Evolutionary conservation across 345 rosid species (phyloP).

Genomic region (Salix viminalis): DNA sequence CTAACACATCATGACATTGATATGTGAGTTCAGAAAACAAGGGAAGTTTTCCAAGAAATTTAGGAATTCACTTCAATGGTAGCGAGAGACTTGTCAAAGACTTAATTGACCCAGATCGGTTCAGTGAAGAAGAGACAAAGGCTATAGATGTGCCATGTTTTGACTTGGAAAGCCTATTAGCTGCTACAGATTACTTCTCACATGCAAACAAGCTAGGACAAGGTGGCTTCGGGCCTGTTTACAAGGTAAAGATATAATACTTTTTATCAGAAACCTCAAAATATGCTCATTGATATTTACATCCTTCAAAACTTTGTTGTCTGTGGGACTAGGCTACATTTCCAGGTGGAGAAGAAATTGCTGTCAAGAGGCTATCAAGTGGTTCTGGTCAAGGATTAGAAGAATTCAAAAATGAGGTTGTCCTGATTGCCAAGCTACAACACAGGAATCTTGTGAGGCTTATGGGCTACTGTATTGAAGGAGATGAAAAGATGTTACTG

Average conservation of each 20-base stretch:
- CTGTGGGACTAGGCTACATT: constrained; percentile 32
- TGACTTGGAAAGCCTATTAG: constrained; percentile 35
- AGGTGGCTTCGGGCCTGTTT: constrained; percentile 68
- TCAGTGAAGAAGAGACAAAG: constrained; percentile 37
- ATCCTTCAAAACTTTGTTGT: constrained; percentile 11
- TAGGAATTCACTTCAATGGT: constrained; percentile 20
- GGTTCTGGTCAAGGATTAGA: constrained; percentile 56
- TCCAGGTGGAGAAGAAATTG: constrained; percentile 49
- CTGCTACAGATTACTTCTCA: constrained; percentile 47
- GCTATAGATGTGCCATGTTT: constrained; percentile 45
- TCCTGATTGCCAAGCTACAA: constrained; percentile 53
- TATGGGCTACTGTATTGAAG: constrained; percentile 45
- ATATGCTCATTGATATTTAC: no score
- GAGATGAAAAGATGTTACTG: constrained; percentile 47
- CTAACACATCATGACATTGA: no score
- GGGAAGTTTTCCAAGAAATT: constrained; percentile 6
- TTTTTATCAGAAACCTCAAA: not conserved
- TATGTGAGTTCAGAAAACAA: constrained; percentile 16
- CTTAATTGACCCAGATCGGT: constrained; percentile 20
- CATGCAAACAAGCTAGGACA: constrained; percentile 47
- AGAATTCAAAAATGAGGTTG: constrained; percentile 57
- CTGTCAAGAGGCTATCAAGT: constrained; percentile 56
- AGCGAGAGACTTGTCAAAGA: constrained; percentile 30
- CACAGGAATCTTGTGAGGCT: constrained; percentile 56
- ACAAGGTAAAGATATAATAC: constrained; percentile 31